A percentile compares a stretch with the other conserved stretches of the same genome.
These are phyloP conservation scores for Dipodascus albidus DNA, from an alignment of 805 yeast genomes.

Conservation along the genomic window DNA sequence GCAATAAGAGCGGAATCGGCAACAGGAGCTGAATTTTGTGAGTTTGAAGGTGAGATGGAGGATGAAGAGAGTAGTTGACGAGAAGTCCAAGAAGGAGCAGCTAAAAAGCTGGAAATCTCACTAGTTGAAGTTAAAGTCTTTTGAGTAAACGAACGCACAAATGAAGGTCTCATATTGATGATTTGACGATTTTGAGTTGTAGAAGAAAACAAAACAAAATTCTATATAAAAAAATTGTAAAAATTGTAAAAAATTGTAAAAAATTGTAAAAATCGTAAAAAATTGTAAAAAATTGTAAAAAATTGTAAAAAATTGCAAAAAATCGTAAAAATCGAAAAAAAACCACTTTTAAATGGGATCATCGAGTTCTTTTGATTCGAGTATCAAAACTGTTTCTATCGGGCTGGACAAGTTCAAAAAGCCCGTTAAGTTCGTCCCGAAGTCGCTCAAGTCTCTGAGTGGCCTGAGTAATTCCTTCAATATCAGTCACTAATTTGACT, in stretches of 20 bases:
- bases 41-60: background rate
- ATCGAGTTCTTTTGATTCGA: conserved; percentile 31
- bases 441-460: conserved; percentile 49
- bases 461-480: conserved; percentile 57
- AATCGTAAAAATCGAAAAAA: too few species aligned
- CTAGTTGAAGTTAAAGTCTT: background rate
- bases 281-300: too few species aligned
- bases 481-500: conserved; percentile 60
- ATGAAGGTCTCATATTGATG: background rate
- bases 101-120: background rate
- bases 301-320: too few species aligned
- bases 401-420: conserved; percentile 60
- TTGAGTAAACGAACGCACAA: background rate
- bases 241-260: too few species aligned
- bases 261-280: too few species aligned
- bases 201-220: too few species aligned
- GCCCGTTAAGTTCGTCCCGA: conserved; percentile 55
- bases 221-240: too few species aligned
- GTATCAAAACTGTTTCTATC: conserved; percentile 77
- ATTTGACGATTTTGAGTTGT: too few species aligned
- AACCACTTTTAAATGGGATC: too few species aligned
- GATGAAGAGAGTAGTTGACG: background rate
- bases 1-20: conserved; percentile 14
- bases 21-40: background rate
- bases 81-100: background rate